These are phyloP conservation scores for Umbilicus rupestris DNA, from an alignment of 164 flowering plant species.

Conservation along the genomic window DNA sequence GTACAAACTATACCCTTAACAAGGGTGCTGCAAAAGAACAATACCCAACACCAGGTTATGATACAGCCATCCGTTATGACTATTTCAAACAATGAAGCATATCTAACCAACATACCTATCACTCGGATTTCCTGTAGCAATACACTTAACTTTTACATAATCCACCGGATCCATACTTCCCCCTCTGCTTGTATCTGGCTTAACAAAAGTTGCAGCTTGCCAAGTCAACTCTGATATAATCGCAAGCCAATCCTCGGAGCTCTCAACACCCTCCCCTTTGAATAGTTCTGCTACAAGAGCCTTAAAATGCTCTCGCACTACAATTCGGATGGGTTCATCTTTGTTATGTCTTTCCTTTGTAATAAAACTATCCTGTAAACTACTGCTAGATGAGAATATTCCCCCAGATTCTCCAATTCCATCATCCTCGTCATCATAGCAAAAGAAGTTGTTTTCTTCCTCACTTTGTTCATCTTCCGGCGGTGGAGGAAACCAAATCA, in stretches of 20 bases:
- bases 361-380: conserved; percentile 29
- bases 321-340: conserved; percentile 49
- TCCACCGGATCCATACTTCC: conserved; percentile 97
- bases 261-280: conserved; percentile 56
- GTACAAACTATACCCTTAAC: conserved; percentile 94
- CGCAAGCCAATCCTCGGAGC: conserved; percentile 58
- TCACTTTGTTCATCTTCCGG: conserved; percentile 67
- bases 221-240: conserved; percentile 59
- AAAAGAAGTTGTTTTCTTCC: conserved; percentile 42
- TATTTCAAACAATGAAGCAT: background rate
- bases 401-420: conserved; percentile 47
- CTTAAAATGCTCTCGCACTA: conserved; percentile 74
- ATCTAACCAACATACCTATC: conserved; percentile 46
- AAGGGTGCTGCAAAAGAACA: conserved; percentile 45
- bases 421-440: conserved; percentile 84
- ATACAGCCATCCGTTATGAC: background rate
- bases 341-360: conserved; percentile 43
- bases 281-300: conserved; percentile 85
- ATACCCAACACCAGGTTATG: background rate
- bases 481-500: conserved; percentile 86
- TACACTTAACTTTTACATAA: conserved; percentile 89
- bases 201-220: conserved; percentile 92
- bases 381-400: conserved; percentile 41
- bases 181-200: conserved; percentile 81
- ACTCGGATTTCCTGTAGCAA: conserved; percentile 62